These are phyloP conservation scores for Globisporangium okanoganense DNA, from an alignment of 352 stramenopile genomes.

Conservation along the genomic window DNA sequence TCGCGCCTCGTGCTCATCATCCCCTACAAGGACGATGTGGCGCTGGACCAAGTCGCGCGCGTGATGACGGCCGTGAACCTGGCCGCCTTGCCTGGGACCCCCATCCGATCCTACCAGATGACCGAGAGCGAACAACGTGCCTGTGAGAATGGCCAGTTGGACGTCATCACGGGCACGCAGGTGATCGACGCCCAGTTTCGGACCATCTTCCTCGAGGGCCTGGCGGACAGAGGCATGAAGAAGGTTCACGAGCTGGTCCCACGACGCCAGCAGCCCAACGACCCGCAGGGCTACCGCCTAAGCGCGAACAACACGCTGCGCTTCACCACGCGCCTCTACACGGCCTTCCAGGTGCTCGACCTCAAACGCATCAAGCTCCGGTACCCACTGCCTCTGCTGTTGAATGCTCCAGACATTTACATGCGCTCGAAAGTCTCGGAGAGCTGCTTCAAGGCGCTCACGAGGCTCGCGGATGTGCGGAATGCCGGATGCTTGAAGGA, in stretches of 20 bases:
- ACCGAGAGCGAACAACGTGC: constrained; percentile 43
- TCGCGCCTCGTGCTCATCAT: constrained; percentile 80
- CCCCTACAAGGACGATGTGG: constrained; percentile 65
- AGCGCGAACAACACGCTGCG: constrained; percentile 66
- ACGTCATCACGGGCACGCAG: constrained; percentile 86
- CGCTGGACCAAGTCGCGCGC: constrained; percentile 43
- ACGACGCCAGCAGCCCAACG: constrained; percentile 30
- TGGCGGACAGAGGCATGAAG: constrained; percentile 56
- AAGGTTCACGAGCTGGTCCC: constrained; percentile 36
- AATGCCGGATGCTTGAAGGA: constrained; percentile 45
- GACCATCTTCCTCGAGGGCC: constrained; percentile 86
- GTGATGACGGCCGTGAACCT: constrained; percentile 70
- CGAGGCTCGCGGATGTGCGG: constrained; percentile 64
- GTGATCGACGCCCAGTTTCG: constrained; percentile 83
- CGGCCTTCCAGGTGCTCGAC: constrained; percentile 72
- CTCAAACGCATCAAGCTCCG: constrained; percentile 89
- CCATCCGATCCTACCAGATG: constrained; percentile 82
- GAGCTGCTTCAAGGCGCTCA: constrained; percentile 76
- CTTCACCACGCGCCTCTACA: constrained; percentile 84
- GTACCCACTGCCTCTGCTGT: constrained; percentile 65
- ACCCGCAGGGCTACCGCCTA: constrained; percentile 43
- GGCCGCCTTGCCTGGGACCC: constrained; percentile 37
- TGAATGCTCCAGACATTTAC: constrained; percentile 85
- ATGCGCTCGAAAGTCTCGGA: constrained; percentile 83
- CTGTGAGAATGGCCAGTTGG: constrained; percentile 54